A percentile compares a stretch with the other conserved stretches of the same genome.
Evolutionary conservation across 2,329 filamentous ascomycete genomes (phyloP).

Genomic region (Amesomyces nigricolor): DNA sequence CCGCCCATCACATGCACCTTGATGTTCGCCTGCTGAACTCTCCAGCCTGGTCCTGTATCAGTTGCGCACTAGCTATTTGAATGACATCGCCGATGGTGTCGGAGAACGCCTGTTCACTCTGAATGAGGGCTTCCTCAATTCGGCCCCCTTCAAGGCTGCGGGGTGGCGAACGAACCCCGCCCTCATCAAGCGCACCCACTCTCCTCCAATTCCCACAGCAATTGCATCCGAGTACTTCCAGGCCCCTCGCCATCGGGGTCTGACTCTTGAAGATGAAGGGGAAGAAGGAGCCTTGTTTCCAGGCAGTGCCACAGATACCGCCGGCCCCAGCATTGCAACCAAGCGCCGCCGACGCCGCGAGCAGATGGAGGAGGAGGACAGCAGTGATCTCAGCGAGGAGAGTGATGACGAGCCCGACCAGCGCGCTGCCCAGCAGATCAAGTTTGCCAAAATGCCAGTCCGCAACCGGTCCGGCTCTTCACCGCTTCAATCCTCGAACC

Average conservation of each 20-base stretch:
- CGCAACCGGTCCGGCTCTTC: slow-evolving; percentile 82
- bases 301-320: slow-evolving; percentile 60
- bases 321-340: slow-evolving; percentile 61
- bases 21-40: slow-evolving; percentile 12
- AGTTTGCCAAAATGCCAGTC: slow-evolving; percentile 93
- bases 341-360: slow-evolving; percentile 63
- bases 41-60: slow-evolving; percentile 74
- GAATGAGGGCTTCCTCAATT: slow-evolving; percentile 73
- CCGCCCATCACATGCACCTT: neutral
- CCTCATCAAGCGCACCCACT: slow-evolving; percentile 77
- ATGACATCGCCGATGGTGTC: slow-evolving; percentile 74
- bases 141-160: slow-evolving; percentile 73
- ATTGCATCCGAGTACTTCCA: slow-evolving; percentile 82
- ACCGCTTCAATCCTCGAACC: slow-evolving; percentile 64
- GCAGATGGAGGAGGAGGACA: slow-evolving; percentile 78
- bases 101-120: slow-evolving; percentile 79
- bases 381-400: slow-evolving; percentile 77
- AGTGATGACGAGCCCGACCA: slow-evolving; percentile 73
- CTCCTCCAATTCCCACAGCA: slow-evolving; percentile 77
- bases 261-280: slow-evolving; percentile 64
- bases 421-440: slow-evolving; percentile 79
- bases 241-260: slow-evolving; percentile 55
- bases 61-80: slow-evolving; percentile 72
- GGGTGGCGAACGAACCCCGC: slow-evolving; percentile 71
- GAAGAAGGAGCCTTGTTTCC: slow-evolving; percentile 70